phyloP scores from a whole-genome alignment of 2,329 filamentous ascomycete species.

The Aspergillus pseudonomiae region DNA sequence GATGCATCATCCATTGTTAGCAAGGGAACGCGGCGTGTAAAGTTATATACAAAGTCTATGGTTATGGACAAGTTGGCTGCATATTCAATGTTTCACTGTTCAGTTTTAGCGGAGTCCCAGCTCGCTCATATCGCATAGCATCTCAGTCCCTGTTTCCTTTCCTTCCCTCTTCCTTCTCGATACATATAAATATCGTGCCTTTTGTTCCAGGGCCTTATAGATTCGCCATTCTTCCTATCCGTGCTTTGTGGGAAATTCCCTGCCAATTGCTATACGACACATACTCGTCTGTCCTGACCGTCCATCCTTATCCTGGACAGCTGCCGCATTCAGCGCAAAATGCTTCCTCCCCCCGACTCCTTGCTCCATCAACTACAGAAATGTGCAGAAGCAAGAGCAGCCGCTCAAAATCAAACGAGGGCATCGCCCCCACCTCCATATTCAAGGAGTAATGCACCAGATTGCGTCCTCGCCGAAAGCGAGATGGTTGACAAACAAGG shows the following conservation, averaged over 20 bases:
- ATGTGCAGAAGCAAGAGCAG: conserved; percentile 26
- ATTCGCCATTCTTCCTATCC: background rate
- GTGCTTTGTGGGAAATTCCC: background rate
- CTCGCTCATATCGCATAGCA: background rate
- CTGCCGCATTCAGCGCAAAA: conserved; percentile 9
- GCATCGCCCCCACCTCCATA: conserved; percentile 30
- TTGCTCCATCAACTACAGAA: conserved; percentile 33
- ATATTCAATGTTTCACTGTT: conserved; percentile 4
- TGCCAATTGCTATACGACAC: background rate
- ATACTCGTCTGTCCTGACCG: background rate
- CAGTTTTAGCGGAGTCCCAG: background rate
- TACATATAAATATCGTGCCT: background rate
- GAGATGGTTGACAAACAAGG: too few species aligned
- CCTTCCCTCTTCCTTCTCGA: background rate
- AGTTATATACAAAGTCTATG: background rate
- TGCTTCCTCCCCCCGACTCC: conserved; percentile 35
- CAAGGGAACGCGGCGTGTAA: background rate
- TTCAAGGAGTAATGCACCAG: conserved; percentile 8
- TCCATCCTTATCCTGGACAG: background rate
- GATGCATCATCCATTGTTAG: background rate
- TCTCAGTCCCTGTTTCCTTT: background rate
- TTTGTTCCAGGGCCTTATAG: background rate
- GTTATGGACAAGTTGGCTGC: background rate
- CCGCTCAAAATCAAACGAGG: conserved; percentile 17
- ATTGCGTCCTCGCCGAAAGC: background rate